Base-by-base conservation (phyloP, 352 stramenopile species). In the Peronospora farinosa region DNA sequence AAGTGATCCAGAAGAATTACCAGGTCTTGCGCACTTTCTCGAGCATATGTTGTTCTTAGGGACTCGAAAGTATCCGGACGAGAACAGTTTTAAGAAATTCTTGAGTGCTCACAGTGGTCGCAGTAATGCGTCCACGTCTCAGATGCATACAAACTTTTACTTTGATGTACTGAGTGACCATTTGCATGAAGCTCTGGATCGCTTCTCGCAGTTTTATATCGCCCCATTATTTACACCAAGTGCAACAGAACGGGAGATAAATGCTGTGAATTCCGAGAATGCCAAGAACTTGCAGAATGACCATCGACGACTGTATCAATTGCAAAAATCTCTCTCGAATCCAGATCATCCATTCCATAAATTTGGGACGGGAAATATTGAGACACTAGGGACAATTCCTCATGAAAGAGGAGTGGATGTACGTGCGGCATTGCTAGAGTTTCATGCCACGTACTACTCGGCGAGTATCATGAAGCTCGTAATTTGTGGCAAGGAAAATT, bases 11-110 rank as follows among this genome's bases (percentile, higher is more conserved):
- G 61, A 69, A 17, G 63, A 93, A 23, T 54, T 97, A 7, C 84
- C 89, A 1, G 89, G 89, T 0, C 77, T 96, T 16, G 87, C 89
- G 36, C 89, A 97, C 51, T 96, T 98, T 41, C 54, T 84, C 33
- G 95, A 99, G 66, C 95, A 98, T 78, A 98, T 98, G 93, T 67
- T 98, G 4, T 98, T 99, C 60, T 64, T 99, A 4, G 96, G 96
- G 10, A 98, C 95, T 23, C 61, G 84, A 38, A 95, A 97, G 60
- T 99, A 97, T 66, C 95, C 96, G 5, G 75, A 97, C 35, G 95
- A 98, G 69, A 95, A 97, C 68, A 94, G 77, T 31, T 98, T 97
- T 67, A 86, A 90, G 60, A 70, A 84, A 49, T 98, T 92, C 57
- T 59, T 99, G n/a, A 87, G 77, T 36, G 65, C 78, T 8, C 93